A percentile compares a stretch with the other conserved stretches of the same genome.
Evolutionary conservation across 441 rosid genomes (phyloP).

Genomic region (California macrophylla): DNA sequence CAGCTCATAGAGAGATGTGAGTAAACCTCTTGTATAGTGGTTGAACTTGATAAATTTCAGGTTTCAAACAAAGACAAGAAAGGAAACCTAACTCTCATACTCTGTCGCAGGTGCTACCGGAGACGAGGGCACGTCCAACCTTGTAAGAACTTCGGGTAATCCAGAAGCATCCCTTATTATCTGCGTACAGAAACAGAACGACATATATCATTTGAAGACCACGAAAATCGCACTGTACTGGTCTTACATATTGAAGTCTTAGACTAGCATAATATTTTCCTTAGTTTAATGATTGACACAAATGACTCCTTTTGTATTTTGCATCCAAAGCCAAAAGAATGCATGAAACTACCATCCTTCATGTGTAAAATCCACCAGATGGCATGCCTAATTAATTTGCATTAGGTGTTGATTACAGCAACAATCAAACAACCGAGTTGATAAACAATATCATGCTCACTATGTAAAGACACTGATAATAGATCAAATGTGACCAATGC

Average conservation of each 20-base stretch:
- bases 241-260: neutral
- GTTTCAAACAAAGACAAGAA: neutral
- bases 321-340: neutral
- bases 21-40: neutral
- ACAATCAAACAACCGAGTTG: neutral
- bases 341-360: neutral
- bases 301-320: neutral
- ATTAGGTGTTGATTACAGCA: neutral
- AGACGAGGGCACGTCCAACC: conserved; percentile 46
- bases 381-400: neutral
- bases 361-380: neutral
- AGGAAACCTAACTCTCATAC: conserved; percentile 48
- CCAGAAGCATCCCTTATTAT: conserved; percentile 66
- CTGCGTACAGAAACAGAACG: conserved; percentile 32
- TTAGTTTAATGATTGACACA: neutral
- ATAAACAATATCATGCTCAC: neutral
- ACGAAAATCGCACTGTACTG: no score
- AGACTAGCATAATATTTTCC: neutral
- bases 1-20: neutral
- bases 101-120: conserved; percentile 32
- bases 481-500: neutral
- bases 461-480: neutral
- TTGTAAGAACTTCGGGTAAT: conserved; percentile 74
- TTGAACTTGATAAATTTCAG: neutral
- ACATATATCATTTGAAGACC: no score